Percentiles rank a stretch among this genome's conserved stretches.
These are phyloP conservation scores for Chalciporus chontae DNA, from an alignment of 768 basidiomycete species.

Conservation along the genomic window DNA sequence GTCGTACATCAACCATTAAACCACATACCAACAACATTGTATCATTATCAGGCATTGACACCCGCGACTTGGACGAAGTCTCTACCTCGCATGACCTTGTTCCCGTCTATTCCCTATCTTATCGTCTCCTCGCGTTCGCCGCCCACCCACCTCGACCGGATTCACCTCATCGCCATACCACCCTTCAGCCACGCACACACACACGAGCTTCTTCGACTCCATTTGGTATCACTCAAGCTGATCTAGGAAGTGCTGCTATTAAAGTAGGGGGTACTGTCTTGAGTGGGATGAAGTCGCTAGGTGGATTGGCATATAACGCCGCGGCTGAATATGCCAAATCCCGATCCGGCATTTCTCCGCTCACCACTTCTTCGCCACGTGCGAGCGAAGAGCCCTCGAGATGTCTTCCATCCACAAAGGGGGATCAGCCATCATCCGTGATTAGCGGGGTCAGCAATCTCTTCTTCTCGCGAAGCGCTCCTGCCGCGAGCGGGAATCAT, in stretches of 20 bases:
- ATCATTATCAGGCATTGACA: constrained; percentile 37
- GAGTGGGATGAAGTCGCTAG: constrained; percentile 60
- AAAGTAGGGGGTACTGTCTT: constrained; percentile 60
- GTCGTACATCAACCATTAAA: constrained; percentile 33
- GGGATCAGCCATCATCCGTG: constrained; percentile 20
- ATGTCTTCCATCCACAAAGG: constrained; percentile 20
- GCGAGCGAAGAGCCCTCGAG: constrained; percentile 3
- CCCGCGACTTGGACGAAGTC: constrained; percentile 16
- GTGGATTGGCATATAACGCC: constrained; percentile 57
- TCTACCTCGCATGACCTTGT: constrained; percentile 24
- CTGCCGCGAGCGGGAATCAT: constrained; percentile 35
- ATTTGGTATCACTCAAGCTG: constrained; percentile 41
- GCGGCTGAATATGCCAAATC: constrained; percentile 40
- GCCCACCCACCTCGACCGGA: constrained; percentile 32
- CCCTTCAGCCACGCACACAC: constrained; percentile 22
- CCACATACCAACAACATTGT: constrained; percentile 36
- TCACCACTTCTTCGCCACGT: constrained; percentile 7
- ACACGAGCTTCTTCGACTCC: constrained; percentile 22
- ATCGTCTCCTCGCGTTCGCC: constrained; percentile 62
- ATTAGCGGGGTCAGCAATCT: constrained; percentile 31
- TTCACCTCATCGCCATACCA: constrained; percentile 13
- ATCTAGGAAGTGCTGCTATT: constrained; percentile 51
- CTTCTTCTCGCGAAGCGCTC: constrained; percentile 65
- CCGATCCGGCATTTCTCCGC: constrained; percentile 14
- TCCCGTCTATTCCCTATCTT: constrained; percentile 60